phyloP scores from a whole-genome alignment of 768 basidiomycete species.

The Phaffia australis region DNA sequence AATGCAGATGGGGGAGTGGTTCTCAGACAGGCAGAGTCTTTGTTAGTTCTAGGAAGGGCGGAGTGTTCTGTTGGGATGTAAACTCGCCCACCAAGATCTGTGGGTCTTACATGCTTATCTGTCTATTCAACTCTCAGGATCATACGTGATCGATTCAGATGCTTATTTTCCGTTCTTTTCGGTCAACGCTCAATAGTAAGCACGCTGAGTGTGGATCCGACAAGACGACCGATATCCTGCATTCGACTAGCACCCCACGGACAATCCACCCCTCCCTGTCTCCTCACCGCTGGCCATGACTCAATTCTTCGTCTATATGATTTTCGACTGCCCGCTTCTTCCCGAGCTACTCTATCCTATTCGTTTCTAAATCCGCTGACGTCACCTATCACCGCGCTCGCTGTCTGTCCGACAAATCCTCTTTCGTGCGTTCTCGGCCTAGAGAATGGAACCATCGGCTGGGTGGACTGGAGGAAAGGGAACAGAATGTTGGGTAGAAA shows the following conservation, averaged over 20 bases:
- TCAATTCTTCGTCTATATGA: conserved; percentile 20
- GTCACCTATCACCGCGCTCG: conserved; percentile 16
- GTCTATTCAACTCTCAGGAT: not conserved
- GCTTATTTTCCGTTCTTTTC: not conserved
- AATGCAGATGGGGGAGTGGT: conserved; percentile 21
- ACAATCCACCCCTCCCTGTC: not conserved
- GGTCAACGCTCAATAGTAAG: not conserved
- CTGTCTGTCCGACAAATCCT: conserved; percentile 15
- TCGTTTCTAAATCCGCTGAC: conserved; percentile 4
- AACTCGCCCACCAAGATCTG: conserved; percentile 19
- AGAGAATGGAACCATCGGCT: conserved; percentile 25
- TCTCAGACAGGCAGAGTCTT: conserved; percentile 9
- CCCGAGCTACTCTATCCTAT: not conserved
- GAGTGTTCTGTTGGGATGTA: conserved; percentile 22
- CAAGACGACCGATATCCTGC: conserved; percentile 15
- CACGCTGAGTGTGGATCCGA: conserved; percentile 18
- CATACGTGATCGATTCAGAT: not conserved
- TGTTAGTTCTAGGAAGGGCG: conserved; percentile 18
- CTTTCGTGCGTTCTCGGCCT: conserved; percentile 15
- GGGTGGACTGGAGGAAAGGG: conserved; percentile 22
- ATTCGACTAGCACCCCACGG: conserved; percentile 14
- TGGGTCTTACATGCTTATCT: not conserved
- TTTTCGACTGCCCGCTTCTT: not conserved
- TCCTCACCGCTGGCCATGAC: conserved; percentile 23
- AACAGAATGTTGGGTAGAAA: conserved; percentile 10